Evolutionary conservation across 805 yeast genomes (phyloP).

Genomic region (Schwanniomyces polymorphus): DNA sequence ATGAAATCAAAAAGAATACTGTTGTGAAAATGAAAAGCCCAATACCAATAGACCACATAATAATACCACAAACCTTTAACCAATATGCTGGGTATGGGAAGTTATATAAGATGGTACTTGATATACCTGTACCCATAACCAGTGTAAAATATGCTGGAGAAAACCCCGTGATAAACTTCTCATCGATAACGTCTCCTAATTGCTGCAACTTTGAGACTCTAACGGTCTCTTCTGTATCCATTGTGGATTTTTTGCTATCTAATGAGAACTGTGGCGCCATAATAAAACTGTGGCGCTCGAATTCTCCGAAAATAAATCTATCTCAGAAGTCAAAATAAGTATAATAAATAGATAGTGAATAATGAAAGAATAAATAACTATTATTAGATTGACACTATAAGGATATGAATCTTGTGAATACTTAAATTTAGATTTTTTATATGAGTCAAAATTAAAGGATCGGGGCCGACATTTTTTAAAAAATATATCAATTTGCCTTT

Average conservation of each 20-base stretch:
- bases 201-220: not conserved
- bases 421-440: too few relatives aligned
- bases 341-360: too few relatives aligned
- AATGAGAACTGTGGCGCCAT: slow-evolving; percentile 1
- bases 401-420: too few relatives aligned
- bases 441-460: too few relatives aligned
- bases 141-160: slow-evolving; percentile 64
- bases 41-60: slow-evolving; percentile 63
- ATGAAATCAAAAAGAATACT: slow-evolving; percentile 40
- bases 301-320: too few relatives aligned
- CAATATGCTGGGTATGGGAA: slow-evolving; percentile 68
- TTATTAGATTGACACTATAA: too few relatives aligned
- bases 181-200: slow-evolving; percentile 3
- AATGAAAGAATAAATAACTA: too few relatives aligned
- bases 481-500: too few relatives aligned
- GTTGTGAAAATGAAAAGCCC: slow-evolving; percentile 46
- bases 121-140: slow-evolving; percentile 86
- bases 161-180: slow-evolving; percentile 21
- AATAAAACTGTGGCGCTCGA: not conserved
- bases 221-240: not conserved
- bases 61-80: slow-evolving; percentile 55
- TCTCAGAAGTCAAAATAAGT: too few relatives aligned
- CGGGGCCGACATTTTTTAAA: too few relatives aligned
- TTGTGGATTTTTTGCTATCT: not conserved
- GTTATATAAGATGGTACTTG: slow-evolving; percentile 56